These are phyloP conservation scores for Botryosphaeria dothidea DNA, from an alignment of 2,329 filamentous ascomycete species.

Conservation along the genomic window DNA sequence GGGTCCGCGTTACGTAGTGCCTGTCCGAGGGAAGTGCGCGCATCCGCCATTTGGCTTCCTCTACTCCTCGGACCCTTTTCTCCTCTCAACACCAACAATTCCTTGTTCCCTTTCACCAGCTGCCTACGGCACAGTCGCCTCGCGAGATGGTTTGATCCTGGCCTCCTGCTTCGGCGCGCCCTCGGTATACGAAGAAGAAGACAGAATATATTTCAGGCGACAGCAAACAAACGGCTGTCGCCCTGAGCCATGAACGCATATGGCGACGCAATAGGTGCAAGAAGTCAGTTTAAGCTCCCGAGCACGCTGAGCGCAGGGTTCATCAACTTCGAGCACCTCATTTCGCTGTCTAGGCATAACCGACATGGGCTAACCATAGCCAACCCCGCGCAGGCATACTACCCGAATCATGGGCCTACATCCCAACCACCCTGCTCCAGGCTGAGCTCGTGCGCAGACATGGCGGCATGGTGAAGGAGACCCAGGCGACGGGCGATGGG, in stretches of 20 bases:
- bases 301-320: neutral
- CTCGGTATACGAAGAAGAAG: neutral
- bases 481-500: slow-evolving; percentile 22
- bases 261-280: slow-evolving; percentile 4
- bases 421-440: slow-evolving; percentile 47
- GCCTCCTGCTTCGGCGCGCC: neutral
- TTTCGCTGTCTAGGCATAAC: too few relatives aligned
- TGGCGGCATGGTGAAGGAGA: slow-evolving; percentile 47
- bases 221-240: neutral
- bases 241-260: slow-evolving; percentile 10
- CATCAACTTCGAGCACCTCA: too few relatives aligned
- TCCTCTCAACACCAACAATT: neutral
- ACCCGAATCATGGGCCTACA: slow-evolving; percentile 35
- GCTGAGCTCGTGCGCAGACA: slow-evolving; percentile 44
- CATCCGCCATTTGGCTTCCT: neutral
- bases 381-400: slow-evolving; percentile 8
- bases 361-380: neutral
- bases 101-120: neutral
- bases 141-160: neutral
- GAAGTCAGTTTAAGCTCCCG: neutral
- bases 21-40: neutral
- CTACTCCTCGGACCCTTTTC: slow-evolving; percentile 1
- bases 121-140: neutral
- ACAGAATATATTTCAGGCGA: neutral
- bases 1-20: slow-evolving; percentile 4